A percentile compares a stretch with the other conserved stretches of the same genome.
phyloP scores from a whole-genome alignment of 331 rosid genomes.

The Malus hybrid region DNA sequence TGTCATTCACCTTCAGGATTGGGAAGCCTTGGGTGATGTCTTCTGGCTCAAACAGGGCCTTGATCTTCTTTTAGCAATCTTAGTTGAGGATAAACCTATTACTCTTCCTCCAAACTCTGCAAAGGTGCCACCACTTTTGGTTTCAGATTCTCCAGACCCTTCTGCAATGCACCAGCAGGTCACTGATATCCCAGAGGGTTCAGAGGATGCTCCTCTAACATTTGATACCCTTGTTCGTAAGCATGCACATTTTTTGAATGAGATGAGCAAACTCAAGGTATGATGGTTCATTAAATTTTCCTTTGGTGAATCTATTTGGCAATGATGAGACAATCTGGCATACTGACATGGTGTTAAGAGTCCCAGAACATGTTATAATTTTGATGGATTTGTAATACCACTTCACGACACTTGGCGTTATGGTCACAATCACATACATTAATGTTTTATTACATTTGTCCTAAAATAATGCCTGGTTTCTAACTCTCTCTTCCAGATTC shows the following conservation, averaged over 20 bases:
- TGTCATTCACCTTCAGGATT: constrained; percentile 82
- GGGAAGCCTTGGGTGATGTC: constrained; percentile 95
- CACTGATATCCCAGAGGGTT: constrained; percentile 63
- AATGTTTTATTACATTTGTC: neutral
- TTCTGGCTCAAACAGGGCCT: constrained; percentile 99
- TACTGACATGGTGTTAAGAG: neutral
- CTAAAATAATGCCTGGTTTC: neutral
- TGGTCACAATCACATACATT: neutral
- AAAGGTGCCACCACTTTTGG: constrained; percentile 75
- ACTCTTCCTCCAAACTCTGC: constrained; percentile 97
- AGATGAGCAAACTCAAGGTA: constrained; percentile 96
- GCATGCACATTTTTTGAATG: constrained; percentile 83
- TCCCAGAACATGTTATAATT: neutral
- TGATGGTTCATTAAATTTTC: neutral
- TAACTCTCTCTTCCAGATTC: neutral
- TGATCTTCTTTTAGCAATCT: constrained; percentile 89
- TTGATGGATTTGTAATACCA: neutral
- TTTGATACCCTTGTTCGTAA: constrained; percentile 75
- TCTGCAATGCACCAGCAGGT: constrained; percentile 66
- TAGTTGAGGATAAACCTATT: constrained; percentile 91
- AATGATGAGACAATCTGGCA: neutral
- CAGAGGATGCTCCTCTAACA: constrained; percentile 72
- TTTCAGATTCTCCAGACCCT: constrained; percentile 51
- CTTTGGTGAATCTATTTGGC: neutral
- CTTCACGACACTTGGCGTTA: neutral